These are phyloP conservation scores for Paratinospora sagittata DNA, from an alignment of 164 flowering plant genomes.

Conservation along the genomic window DNA sequence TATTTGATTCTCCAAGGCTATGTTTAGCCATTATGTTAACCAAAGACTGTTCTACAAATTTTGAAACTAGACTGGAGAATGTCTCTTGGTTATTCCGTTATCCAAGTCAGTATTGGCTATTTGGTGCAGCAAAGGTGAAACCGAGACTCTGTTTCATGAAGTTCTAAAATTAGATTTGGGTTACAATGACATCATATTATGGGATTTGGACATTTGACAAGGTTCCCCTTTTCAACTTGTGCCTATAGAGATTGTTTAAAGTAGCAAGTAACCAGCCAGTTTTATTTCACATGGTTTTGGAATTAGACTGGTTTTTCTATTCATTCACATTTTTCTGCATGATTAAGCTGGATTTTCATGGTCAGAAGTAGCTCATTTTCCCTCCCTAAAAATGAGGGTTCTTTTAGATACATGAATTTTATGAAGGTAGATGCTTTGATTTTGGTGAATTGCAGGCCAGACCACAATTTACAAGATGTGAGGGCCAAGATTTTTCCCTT, in stretches of 20 bases:
- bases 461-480: constrained; percentile 83
- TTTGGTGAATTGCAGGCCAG: constrained; percentile 57
- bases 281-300: background rate
- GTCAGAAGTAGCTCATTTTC: background rate
- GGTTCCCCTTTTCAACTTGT: background rate
- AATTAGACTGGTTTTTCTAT: background rate
- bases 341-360: background rate
- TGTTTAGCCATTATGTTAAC: no score
- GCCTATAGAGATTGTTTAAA: background rate
- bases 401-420: background rate
- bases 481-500: constrained; percentile 78
- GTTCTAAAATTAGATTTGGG: no score
- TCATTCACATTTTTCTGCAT: background rate
- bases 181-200: background rate
- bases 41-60: no score
- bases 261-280: background rate
- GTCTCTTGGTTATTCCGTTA: background rate
- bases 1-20: no score
- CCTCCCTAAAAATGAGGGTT: background rate
- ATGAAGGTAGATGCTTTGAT: background rate
- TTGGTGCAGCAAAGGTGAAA: no score
- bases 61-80: no score
- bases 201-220: background rate
- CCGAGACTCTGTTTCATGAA: no score
- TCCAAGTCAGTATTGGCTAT: background rate